These are phyloP conservation scores for Nakazawaea peltata DNA, from an alignment of 805 yeast species.

Conservation along the genomic window DNA sequence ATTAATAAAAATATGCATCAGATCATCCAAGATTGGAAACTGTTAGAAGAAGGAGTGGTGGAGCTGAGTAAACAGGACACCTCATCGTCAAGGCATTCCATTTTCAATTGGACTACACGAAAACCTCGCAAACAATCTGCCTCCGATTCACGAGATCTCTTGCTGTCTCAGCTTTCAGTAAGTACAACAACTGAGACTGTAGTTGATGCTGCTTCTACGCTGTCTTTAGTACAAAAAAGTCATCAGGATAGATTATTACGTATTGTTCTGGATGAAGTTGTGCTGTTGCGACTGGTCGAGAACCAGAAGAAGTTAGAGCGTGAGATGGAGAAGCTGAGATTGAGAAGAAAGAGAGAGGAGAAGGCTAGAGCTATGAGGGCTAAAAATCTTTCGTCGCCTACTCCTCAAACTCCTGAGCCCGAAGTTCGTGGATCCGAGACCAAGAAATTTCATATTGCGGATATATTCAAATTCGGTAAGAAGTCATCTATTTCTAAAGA, in stretches of 20 bases:
- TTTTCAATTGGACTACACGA: conserved; percentile 7
- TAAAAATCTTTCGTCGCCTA: too few species aligned
- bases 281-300: neutral
- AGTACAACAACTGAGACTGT: neutral
- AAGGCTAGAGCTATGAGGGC: too few species aligned
- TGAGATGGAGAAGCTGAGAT: neutral
- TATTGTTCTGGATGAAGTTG: conserved; percentile 1
- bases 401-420: too few species aligned
- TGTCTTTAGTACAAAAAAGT: too few species aligned
- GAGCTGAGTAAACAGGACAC: neutral
- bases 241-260: conserved; percentile 6
- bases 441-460: too few species aligned
- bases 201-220: neutral
- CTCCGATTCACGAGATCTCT: too few species aligned
- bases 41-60: neutral
- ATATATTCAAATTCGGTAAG: conserved; percentile 7
- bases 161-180: too few species aligned
- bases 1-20: neutral
- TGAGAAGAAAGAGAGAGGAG: too few species aligned
- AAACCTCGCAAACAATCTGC: neutral
- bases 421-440: too few species aligned
- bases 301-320: neutral
- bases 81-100: neutral
- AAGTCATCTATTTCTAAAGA: conserved; percentile 8
- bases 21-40: neutral